phyloP scores from a whole-genome alignment of 768 basidiomycete genomes.

The Termitomyces sp. region DNA sequence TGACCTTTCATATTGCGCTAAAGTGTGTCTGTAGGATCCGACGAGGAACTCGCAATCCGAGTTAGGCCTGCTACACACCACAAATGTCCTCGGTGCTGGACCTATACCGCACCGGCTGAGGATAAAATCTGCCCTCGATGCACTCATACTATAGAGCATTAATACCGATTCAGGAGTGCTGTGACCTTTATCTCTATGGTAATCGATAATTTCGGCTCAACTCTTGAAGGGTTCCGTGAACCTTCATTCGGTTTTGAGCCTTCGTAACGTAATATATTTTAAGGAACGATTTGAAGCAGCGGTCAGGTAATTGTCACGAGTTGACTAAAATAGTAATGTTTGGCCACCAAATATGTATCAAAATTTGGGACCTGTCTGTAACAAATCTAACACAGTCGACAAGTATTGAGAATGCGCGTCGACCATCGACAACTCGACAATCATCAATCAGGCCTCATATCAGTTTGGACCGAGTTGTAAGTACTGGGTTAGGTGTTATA shows the following conservation, averaged over 20 bases:
- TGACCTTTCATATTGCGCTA: neutral
- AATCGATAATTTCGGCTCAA: constrained; percentile 1
- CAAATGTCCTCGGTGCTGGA: constrained; percentile 95
- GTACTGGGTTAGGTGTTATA: too few relatives aligned
- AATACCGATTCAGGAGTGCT: neutral
- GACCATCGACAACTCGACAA: too few relatives aligned
- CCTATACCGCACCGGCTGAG: constrained; percentile 46
- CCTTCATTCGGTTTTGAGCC: neutral
- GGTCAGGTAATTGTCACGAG: too few relatives aligned
- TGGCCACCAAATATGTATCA: too few relatives aligned
- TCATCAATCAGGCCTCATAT: too few relatives aligned
- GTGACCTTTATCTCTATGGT: neutral
- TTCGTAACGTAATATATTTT: neutral
- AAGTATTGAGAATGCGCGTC: too few relatives aligned
- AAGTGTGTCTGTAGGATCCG: constrained; percentile 14
- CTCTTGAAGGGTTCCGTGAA: neutral
- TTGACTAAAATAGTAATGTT: too few relatives aligned
- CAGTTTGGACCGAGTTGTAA: too few relatives aligned
- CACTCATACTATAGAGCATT: constrained; percentile 17
- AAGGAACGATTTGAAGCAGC: neutral
- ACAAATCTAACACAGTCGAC: too few relatives aligned
- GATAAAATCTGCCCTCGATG: constrained; percentile 71
- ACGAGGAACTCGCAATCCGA: constrained; percentile 37
- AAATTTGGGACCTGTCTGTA: too few relatives aligned
- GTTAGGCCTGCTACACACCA: constrained; percentile 52